phyloP scores from a whole-genome alignment of 140 eudicot species.

The Stevia rebaudiana region DNA sequence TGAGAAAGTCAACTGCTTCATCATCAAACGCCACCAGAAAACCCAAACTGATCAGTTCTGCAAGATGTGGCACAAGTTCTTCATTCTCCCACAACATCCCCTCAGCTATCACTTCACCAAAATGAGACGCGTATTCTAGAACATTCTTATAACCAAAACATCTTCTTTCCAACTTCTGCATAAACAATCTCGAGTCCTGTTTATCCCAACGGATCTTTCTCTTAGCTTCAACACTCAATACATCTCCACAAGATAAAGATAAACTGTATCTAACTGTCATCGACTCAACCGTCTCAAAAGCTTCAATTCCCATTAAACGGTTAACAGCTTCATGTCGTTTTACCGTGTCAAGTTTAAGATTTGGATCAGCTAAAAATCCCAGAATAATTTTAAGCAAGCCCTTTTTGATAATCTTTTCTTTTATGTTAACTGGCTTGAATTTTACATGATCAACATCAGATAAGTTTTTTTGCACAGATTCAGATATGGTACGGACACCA shows the following conservation, averaged over 20 bases:
- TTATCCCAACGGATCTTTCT: constrained; percentile 58
- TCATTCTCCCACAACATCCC: constrained; percentile 57
- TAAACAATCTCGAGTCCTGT: constrained; percentile 17
- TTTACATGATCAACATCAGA: constrained; percentile 19
- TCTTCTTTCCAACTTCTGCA: constrained; percentile 30
- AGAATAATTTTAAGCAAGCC: constrained; percentile 43
- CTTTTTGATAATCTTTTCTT: constrained; percentile 25
- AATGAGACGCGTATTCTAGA: constrained; percentile 35
- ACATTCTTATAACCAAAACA: constrained; percentile 19
- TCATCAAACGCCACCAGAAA: constrained; percentile 47
- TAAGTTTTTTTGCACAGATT: constrained; percentile 27
- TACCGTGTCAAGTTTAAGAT: constrained; percentile 18
- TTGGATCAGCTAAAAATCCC: constrained; percentile 41
- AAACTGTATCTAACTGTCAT: constrained; percentile 23
- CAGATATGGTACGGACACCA: constrained; percentile 40
- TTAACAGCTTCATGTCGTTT: constrained; percentile 32
- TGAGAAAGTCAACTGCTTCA: constrained; percentile 33
- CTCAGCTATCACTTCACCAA: constrained; percentile 36
- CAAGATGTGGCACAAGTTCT: constrained; percentile 31
- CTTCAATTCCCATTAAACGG: constrained; percentile 27
- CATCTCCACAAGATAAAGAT: constrained; percentile 29
- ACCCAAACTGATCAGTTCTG: constrained; percentile 40
- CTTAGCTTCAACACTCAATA: constrained; percentile 21
- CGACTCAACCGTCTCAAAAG: constrained; percentile 30
- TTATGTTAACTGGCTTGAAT: constrained; percentile 9